Percentiles rank a stretch among this genome's conserved stretches.
Evolutionary conservation across 306 rosid genomes (phyloP).

Genomic region (Acacia acuminata): DNA sequence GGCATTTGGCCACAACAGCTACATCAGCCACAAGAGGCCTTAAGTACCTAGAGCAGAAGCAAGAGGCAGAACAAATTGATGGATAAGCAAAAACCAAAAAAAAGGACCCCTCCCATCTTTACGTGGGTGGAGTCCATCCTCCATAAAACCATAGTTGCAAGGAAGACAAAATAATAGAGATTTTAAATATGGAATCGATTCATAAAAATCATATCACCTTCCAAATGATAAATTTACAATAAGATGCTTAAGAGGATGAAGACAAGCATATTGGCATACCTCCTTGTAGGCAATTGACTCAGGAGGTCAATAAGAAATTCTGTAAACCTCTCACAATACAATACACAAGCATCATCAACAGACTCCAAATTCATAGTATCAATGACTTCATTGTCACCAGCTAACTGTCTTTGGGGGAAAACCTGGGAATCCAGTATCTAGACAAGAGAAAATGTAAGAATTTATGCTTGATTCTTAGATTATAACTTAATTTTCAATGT

Average conservation of each 20-base stretch:
- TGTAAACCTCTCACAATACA: slow-evolving; percentile 97
- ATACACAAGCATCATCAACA: slow-evolving; percentile 80
- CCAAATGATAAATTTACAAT: slow-evolving; percentile 15
- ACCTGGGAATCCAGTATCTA: slow-evolving; percentile 83
- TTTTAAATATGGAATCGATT: slow-evolving; percentile 20
- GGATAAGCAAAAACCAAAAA: not conserved
- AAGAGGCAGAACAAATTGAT: slow-evolving; percentile 1
- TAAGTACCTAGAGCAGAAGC: slow-evolving; percentile 58
- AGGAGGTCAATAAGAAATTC: slow-evolving; percentile 97
- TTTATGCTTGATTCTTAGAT: slow-evolving; percentile 5
- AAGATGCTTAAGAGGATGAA: slow-evolving; percentile 1
- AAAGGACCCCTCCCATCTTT: slow-evolving; percentile 13
- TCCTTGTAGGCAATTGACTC: slow-evolving; percentile 97
- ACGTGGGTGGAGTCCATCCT: slow-evolving; percentile 7
- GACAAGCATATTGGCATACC: slow-evolving; percentile 51
- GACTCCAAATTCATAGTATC: slow-evolving; percentile 43
- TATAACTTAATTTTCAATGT: not conserved
- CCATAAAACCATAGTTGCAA: slow-evolving; percentile 8
- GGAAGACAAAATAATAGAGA: not conserved
- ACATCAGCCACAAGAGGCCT: slow-evolving; percentile 97
- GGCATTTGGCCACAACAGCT: slow-evolving; percentile 98
- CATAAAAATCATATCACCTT: slow-evolving; percentile 7
- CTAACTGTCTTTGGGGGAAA: slow-evolving; percentile 43
- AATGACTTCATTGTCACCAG: slow-evolving; percentile 42
- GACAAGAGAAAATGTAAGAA: slow-evolving; percentile 25